Evolutionary conservation across 495 filamentous ascomycete species (phyloP).

Genomic region (Penicillium cinerascens): DNA sequence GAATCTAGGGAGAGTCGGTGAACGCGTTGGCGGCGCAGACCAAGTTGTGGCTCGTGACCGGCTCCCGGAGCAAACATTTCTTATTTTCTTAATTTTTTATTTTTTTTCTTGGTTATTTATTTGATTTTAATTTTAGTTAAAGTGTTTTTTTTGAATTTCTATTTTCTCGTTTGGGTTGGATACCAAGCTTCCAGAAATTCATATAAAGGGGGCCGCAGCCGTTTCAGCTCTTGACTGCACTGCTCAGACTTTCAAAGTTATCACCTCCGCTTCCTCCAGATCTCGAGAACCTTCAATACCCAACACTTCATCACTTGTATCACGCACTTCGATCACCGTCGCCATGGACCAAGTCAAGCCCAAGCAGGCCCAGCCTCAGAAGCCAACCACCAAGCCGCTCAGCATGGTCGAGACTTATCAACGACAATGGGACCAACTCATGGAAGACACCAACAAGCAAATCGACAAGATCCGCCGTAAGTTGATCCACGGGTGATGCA

Average conservation of each 20-base stretch:
- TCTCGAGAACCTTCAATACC: background rate
- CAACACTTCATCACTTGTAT: no score
- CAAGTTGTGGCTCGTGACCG: slow-evolving; percentile 19
- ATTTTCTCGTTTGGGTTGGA: background rate
- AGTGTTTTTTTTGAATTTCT: background rate
- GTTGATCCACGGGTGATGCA: background rate
- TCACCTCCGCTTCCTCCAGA: no score
- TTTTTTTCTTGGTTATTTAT: background rate
- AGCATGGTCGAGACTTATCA: slow-evolving; percentile 22
- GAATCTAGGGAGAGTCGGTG: slow-evolving; percentile 27
- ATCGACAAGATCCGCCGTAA: slow-evolving; percentile 26
- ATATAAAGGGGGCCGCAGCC: slow-evolving; percentile 4
- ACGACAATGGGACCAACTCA: slow-evolving; percentile 21
- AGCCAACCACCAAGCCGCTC: slow-evolving; percentile 4
- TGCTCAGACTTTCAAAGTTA: background rate
- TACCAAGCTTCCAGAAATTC: background rate
- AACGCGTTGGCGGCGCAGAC: slow-evolving; percentile 1
- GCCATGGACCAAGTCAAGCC: slow-evolving; percentile 17
- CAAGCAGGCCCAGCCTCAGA: background rate
- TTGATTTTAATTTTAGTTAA: background rate
- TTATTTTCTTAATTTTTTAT: background rate
- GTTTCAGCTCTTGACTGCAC: no score
- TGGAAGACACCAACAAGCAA: slow-evolving; percentile 23
- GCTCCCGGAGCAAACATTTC: slow-evolving; percentile 20
- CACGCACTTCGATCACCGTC: background rate